Evolutionary conservation across 2,329 filamentous ascomycete species (phyloP), one percentile per base, ranked within the genome.

Genomic region (Colletotrichum horii): DNA sequence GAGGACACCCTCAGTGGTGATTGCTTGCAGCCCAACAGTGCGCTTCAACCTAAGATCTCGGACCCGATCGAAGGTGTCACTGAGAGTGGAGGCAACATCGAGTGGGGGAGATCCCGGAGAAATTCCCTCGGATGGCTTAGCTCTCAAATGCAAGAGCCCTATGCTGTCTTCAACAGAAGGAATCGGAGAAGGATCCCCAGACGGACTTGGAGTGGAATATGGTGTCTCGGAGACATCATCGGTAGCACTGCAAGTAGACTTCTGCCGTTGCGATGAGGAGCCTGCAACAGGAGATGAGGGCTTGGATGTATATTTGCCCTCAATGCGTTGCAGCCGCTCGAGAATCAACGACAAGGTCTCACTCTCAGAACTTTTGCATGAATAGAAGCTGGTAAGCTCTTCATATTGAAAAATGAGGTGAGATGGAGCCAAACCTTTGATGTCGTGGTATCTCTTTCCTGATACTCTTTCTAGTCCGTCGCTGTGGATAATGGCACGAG

Each of bases 301-400:
- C 9, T 78, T 69, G 19, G 30, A 28, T 12, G 34, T 14, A 19
- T 65, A 38, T 6, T 52, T 60, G 34, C 36, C 78, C 69, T 83
- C 82, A 12, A 83, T 80, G 3, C 80, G 81, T 15, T 81, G 78
- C 0, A 83, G 58, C 2, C 82, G 79, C 32, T 83, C 78, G 9
- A 83, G 80, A 22, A 83, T 82, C 32, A 79, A 78, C 8, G 77
- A 65, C 3, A 83, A 43, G 7, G 82, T 77, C 38, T 70, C 69
- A 48, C 77, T 67, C 9, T 71, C 67, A 34, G 61, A 64, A 15
- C 76, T 62, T 16, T 38, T 14, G 4, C 12, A 9, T 30, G 24
- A 11, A 22, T 32, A 12, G 52, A 52, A 34, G 15, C 26, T 30
- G n/a, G 28, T 74, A 38, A 74, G 67, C 22, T 24, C 28, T 36